phyloP scores from a whole-genome alignment of 148 eudicot genomes.

The Camellia sinensis region DNA sequence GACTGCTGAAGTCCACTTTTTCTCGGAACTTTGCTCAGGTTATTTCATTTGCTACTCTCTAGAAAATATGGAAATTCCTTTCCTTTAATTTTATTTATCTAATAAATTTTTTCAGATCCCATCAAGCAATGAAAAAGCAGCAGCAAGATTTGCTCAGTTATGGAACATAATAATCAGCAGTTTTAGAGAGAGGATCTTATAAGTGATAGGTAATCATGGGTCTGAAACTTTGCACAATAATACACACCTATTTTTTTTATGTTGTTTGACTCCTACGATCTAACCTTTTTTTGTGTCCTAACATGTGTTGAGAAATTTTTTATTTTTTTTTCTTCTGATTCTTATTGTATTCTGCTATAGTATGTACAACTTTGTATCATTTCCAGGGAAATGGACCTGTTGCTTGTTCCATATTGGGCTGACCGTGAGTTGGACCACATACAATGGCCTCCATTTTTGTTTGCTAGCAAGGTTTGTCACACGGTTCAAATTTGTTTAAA shows the following conservation, averaged over 20 bases:
- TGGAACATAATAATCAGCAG: conserved; percentile 97
- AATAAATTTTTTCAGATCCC: conserved; percentile 44
- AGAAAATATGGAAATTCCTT: neutral
- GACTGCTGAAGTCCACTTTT: conserved; percentile 81
- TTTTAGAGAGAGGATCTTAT: conserved; percentile 94
- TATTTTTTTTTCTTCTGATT: conserved; percentile 12
- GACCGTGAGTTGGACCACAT: conserved; percentile 80
- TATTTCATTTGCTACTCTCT: neutral
- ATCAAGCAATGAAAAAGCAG: conserved; percentile 74
- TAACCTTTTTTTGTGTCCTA: neutral
- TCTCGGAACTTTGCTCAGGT: conserved; percentile 72
- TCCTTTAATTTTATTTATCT: neutral
- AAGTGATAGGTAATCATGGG: conserved; percentile 21
- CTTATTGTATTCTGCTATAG: conserved; percentile 3
- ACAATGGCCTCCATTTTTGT: conserved; percentile 99
- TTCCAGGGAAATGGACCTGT: conserved; percentile 90
- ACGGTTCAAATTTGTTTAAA: neutral
- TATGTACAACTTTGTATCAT: conserved; percentile 9
- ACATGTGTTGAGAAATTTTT: neutral
- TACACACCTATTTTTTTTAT: no score
- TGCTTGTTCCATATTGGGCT: conserved; percentile 99
- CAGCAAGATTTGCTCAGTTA: conserved; percentile 95
- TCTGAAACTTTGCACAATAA: neutral
- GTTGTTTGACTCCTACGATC: conserved; percentile 66
- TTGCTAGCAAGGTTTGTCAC: conserved; percentile 55